These are phyloP conservation scores for Chaetoscypha palmicola DNA, from an alignment of 2,329 filamentous ascomycete species.

Conservation along the genomic window DNA sequence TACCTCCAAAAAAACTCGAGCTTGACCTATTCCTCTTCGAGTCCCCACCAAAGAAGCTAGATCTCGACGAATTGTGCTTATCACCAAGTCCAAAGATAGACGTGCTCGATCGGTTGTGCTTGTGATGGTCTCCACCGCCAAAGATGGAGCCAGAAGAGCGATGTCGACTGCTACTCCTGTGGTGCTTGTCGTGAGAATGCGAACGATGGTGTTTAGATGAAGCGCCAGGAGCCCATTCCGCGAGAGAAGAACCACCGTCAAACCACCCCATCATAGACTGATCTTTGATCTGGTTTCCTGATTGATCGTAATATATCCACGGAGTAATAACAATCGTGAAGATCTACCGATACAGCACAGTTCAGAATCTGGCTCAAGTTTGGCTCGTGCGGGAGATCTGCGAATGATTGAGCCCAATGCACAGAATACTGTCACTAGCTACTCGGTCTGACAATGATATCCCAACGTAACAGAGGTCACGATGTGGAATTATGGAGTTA, in stretches of 20 bases:
- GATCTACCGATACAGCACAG: not conserved
- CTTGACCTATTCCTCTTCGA: constrained; percentile 29
- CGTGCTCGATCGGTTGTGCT: constrained; percentile 33
- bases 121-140: constrained; percentile 10
- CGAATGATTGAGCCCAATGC: constrained; percentile 4
- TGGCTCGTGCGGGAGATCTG: constrained; percentile 3
- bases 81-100: constrained; percentile 17
- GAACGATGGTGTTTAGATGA: constrained; percentile 18
- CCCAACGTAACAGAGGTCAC: not conserved
- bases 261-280: constrained; percentile 39
- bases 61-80: constrained; percentile 36
- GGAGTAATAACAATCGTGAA: not conserved
- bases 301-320: not conserved
- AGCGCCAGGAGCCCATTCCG: constrained; percentile 18
- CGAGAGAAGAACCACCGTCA: constrained; percentile 32
- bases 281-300: not conserved
- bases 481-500: constrained; percentile 2
- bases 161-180: constrained; percentile 9
- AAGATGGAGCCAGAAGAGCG: constrained; percentile 15
- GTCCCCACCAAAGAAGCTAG: constrained; percentile 42
- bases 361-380: not conserved
- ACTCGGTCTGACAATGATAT: not conserved
- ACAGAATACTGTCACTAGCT: not conserved
- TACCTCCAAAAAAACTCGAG: constrained; percentile 34
- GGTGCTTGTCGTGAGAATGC: constrained; percentile 26